Evolutionary conservation across 805 yeast genomes (phyloP).

Genomic region (Saturnispora serradocipensis): DNA sequence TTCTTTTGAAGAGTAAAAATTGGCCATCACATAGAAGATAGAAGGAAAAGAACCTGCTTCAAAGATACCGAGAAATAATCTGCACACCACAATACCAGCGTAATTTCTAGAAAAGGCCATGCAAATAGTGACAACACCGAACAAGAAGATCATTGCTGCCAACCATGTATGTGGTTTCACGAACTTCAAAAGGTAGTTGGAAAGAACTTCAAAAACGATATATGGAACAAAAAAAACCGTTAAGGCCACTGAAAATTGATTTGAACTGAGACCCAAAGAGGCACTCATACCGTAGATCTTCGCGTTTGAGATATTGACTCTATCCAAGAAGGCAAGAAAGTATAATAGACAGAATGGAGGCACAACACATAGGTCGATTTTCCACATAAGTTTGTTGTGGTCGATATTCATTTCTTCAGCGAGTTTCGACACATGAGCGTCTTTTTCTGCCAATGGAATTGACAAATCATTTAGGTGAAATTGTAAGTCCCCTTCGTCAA

Average conservation of each 20-base stretch:
- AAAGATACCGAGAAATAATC: slow-evolving; percentile 57
- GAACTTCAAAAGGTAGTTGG: slow-evolving; percentile 51
- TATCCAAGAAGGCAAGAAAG: slow-evolving; percentile 67
- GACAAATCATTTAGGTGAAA: slow-evolving; percentile 8
- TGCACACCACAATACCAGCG: slow-evolving; percentile 50
- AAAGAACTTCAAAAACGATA: slow-evolving; percentile 51
- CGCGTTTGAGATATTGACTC: slow-evolving; percentile 80
- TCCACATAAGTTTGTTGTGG: slow-evolving; percentile 48
- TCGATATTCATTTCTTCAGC: slow-evolving; percentile 42
- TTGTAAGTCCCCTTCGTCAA: not conserved
- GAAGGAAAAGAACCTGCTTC: slow-evolving; percentile 73
- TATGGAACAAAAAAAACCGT: slow-evolving; percentile 70
- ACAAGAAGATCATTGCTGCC: slow-evolving; percentile 45
- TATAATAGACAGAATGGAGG: slow-evolving; percentile 72
- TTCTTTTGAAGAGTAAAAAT: slow-evolving; percentile 56
- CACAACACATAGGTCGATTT: slow-evolving; percentile 58
- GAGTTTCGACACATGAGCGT: slow-evolving; percentile 25
- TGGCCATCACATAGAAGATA: slow-evolving; percentile 58
- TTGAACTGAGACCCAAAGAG: slow-evolving; percentile 45
- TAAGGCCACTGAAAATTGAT: slow-evolving; percentile 54
- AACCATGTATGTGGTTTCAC: slow-evolving; percentile 61
- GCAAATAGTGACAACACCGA: slow-evolving; percentile 56
- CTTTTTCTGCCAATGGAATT: slow-evolving; percentile 19
- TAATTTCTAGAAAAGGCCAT: slow-evolving; percentile 56
- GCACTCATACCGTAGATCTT: slow-evolving; percentile 57